Evolutionary conservation across 1,139 yeast species (phyloP), one percentile per base, ranked within the genome.

Genomic region (Kluyveromyces marxianus): DNA sequence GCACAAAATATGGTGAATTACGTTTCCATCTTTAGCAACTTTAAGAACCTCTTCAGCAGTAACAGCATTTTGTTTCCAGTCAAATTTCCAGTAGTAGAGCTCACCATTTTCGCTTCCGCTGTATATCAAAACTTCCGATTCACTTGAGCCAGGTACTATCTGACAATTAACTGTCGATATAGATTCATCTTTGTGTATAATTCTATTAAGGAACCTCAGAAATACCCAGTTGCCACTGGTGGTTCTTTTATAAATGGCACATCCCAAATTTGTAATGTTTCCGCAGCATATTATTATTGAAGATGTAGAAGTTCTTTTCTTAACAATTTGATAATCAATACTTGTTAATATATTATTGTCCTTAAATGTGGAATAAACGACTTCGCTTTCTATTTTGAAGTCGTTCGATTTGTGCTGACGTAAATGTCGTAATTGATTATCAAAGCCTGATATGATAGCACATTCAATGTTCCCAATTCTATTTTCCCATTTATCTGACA

Each of bases 91-190:
- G 21, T 32, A 24, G 39, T 47, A 52, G 3, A 56, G n/a, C 34
- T 48, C 46, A 2, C 57, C 57, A 27, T 44, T 25, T 42, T 55
- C 58, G 40, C 59, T 55, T 3, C 61, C 59, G 35, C 43, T 34
- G 25, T 28, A 40, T 25, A 40, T 34, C 8, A 14, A 14, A 24
- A 40, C 33, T 28, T 35, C 26, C 2, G 8, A 4, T 8, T 29
- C 24, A 7, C 29, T n/a, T 6, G 25, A 7, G 8, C 27, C 33
- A 6, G 32, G 29, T 8, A 25, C 37, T 5, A 56, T 35, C 10
- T 42, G 31, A 39, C 59, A 55, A 37, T 56, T 50, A n/a, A 56
- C 41, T 25, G 48, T 37, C 4, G 58, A 48, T 14, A 53, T 39
- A 10, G 35, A 32, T 33, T 54, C 53, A 25, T 27, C 24, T 4